Percentiles rank a stretch among this genome's conserved stretches.
Evolutionary conservation across 2,329 filamentous ascomycete genomes (phyloP).

Genomic region (Aaosphaeria pasadenensis): DNA sequence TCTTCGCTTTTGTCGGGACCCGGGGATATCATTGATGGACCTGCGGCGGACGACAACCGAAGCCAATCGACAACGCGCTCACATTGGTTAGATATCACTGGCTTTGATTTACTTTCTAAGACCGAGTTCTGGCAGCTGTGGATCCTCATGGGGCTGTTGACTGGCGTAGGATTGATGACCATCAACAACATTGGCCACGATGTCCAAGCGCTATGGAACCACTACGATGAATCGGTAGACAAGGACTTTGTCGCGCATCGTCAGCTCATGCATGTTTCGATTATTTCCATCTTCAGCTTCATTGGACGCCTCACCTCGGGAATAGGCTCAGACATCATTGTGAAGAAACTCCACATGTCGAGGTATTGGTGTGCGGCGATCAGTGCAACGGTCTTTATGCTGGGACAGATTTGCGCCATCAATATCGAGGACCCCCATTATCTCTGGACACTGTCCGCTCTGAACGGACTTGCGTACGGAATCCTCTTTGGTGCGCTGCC

Average conservation of each 20-base stretch:
- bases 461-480: conserved; percentile 88
- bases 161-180: conserved; percentile 94
- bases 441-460: conserved; percentile 73
- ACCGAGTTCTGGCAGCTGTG: conserved; percentile 91
- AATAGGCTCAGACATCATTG: conserved; percentile 85
- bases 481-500: conserved; percentile 94
- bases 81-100: conserved; percentile 87
- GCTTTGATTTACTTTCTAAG: conserved; percentile 67
- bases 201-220: conserved; percentile 81
- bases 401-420: conserved; percentile 75
- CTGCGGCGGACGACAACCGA: conserved; percentile 43
- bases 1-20: conserved; percentile 76
- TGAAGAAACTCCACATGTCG: conserved; percentile 74
- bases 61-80: conserved; percentile 70
- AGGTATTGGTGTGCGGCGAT: conserved; percentile 88
- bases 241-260: conserved; percentile 73
- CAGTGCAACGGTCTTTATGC: conserved; percentile 72
- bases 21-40: conserved; percentile 45
- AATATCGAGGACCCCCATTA: conserved; percentile 72
- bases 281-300: conserved; percentile 88
- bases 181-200: conserved; percentile 99
- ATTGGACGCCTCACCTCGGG: conserved; percentile 68
- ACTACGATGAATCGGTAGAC: conserved; percentile 71
- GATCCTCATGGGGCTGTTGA: conserved; percentile 80
- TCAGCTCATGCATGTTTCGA: conserved; percentile 90